Base-by-base conservation (phyloP, 371 early-diverging fungal genomes). In the Rhizopus arrhizus region DNA sequence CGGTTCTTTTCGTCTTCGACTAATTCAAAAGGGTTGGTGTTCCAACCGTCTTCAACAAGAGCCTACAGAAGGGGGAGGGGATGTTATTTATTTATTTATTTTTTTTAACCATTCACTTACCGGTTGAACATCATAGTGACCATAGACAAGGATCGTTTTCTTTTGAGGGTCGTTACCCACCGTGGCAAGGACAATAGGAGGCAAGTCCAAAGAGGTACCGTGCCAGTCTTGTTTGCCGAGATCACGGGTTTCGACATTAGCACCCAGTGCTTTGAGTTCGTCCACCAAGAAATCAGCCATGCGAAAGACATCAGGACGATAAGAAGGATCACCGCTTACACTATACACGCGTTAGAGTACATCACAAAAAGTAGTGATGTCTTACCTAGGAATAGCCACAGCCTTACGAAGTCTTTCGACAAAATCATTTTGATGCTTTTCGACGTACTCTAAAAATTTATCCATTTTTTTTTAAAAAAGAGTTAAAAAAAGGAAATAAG, bases 41-140 rank as follows among this genome's bases (percentile, higher is more conserved):
- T 80, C 98, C 98, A 98, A n/a, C 98, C 98, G 73, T 98, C 98
- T 63, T 87, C 87, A 66, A 87, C 76, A 65, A 95, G 83, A 36
- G 98, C 98, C 77, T 83, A 64, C 13, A 40, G 13, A 45, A 5
- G 46, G 28, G 28, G 59, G 15, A 52, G 28, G 28, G 59, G 15
- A 15, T 35, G 52, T 36, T 36, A 6, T 10, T 48, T 4, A 36
- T n/a, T 15, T 47, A 6, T 41, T 41, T 15, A 3, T 35, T 45
- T 22, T 29, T 33, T 56, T 29, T 22, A 12, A 36, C 11, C 9
- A 43, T 28, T 7, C 12, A 72, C 72, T 70, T 73, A 81, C 83
- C 40, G 97, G 97, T 82, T 96, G 97, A 56, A 96, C 96, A 64
- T 96, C 95, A 76, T 94, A 95, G 71, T 95, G 93, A 36, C 93